phyloP scores from a whole-genome alignment of 1,139 yeast genomes.

The Hemisphaericaspora xylanilytica region DNA sequence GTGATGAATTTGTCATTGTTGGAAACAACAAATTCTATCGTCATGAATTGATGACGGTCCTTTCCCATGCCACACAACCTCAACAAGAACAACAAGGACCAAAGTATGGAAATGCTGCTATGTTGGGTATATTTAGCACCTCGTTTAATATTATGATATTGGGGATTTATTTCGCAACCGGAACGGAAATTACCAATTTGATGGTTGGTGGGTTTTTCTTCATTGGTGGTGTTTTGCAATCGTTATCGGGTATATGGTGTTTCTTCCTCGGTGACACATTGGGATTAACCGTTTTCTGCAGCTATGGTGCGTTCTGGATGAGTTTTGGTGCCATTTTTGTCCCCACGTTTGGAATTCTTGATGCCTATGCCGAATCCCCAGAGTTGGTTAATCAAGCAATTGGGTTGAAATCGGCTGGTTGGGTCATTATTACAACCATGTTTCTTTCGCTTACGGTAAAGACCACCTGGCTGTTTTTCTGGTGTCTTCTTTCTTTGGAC shows the following conservation, averaged over 20 bases:
- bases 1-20: constrained; percentile 17
- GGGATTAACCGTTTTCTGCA: constrained; percentile 60
- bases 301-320: constrained; percentile 76
- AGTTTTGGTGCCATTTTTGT: constrained; percentile 59
- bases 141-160: constrained; percentile 36
- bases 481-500: constrained; percentile 51
- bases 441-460: constrained; percentile 58
- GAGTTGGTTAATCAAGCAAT: constrained; percentile 48
- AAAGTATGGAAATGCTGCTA: constrained; percentile 55
- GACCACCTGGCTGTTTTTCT: constrained; percentile 59
- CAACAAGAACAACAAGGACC: constrained; percentile 33
- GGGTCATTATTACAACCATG: constrained; percentile 60
- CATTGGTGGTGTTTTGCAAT: constrained; percentile 62
- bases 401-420: constrained; percentile 59
- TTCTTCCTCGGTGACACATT: constrained; percentile 62
- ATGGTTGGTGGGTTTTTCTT: constrained; percentile 45
- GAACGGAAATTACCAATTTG: constrained; percentile 32
- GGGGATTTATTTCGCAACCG: constrained; percentile 42
- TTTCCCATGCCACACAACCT: constrained; percentile 39
- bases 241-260: constrained; percentile 67
- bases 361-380: constrained; percentile 45
- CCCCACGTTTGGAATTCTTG: constrained; percentile 49
- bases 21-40: constrained; percentile 25
- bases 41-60: constrained; percentile 35
- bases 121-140: constrained; percentile 52